These are phyloP conservation scores for Calendula officinalis DNA, from an alignment of 129 eudicot species.

Conservation along the genomic window DNA sequence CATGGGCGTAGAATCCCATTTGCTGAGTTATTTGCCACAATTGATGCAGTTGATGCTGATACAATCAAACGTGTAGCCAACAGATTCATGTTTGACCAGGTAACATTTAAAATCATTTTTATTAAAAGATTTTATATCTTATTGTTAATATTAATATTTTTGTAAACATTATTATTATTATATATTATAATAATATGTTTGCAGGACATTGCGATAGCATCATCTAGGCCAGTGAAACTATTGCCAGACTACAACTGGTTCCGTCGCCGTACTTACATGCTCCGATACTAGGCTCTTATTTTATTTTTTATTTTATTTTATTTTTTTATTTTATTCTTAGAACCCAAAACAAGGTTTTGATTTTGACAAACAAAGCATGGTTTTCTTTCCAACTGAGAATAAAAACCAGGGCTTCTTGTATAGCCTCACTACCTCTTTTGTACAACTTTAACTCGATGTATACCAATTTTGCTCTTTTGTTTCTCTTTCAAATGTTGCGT, in stretches of 20 bases:
- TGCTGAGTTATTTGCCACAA: conserved; percentile 67
- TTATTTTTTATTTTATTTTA: not conserved
- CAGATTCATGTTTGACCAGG: conserved; percentile 72
- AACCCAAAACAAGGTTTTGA: conserved; percentile 13
- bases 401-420: conserved; percentile 16
- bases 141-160: not conserved
- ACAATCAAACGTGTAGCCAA: conserved; percentile 83
- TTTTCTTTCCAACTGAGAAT: conserved; percentile 17
- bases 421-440: not conserved
- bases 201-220: conserved; percentile 8
- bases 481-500: not conserved
- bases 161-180: not conserved
- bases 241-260: conserved; percentile 28
- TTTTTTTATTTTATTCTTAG: not conserved
- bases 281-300: conserved; percentile 24
- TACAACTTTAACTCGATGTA: conserved; percentile 1
- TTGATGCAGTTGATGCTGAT: conserved; percentile 39
- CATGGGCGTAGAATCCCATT: conserved; percentile 86
- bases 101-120: too few relatives aligned
- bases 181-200: too few relatives aligned
- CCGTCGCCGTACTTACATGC: conserved; percentile 16
- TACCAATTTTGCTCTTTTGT: not conserved
- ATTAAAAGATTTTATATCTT: too few relatives aligned
- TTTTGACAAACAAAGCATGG: conserved; percentile 24
- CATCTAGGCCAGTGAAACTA: conserved; percentile 20